phyloP scores from a whole-genome alignment of 805 yeast species.

The Priceomyces medius region DNA sequence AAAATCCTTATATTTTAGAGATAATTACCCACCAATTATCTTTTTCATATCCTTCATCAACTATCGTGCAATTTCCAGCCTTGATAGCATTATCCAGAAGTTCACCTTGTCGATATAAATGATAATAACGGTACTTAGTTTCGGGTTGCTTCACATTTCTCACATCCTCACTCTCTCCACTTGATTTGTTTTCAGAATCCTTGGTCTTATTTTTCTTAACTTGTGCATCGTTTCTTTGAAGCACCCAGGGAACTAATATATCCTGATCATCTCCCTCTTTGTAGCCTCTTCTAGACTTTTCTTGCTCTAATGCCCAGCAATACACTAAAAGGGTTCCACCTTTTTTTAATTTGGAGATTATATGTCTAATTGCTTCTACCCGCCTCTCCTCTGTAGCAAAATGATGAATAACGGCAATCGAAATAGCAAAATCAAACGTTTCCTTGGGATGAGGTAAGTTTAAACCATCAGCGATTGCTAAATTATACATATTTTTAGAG shows the following conservation, averaged over 20 bases:
- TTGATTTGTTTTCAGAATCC: slow-evolving; percentile 10
- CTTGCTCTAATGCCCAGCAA: slow-evolving; percentile 97
- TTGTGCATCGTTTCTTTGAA: slow-evolving; percentile 37
- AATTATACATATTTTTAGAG: slow-evolving; percentile 44
- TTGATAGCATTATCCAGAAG: slow-evolving; percentile 61
- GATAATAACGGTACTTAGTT: slow-evolving; percentile 84
- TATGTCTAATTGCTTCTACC: slow-evolving; percentile 67
- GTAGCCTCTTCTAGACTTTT: slow-evolving; percentile 83
- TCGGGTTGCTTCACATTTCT: slow-evolving; percentile 22
- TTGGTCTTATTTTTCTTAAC: slow-evolving; percentile 10
- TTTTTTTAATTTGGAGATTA: slow-evolving; percentile 53
- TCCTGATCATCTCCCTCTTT: slow-evolving; percentile 91
- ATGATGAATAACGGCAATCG: slow-evolving; percentile 95
- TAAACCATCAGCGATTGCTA: slow-evolving; percentile 81
- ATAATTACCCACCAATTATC: slow-evolving; percentile 85
- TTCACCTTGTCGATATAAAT: slow-evolving; percentile 82
- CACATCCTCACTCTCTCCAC: slow-evolving; percentile 16
- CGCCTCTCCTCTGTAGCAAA: slow-evolving; percentile 84
- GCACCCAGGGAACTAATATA: slow-evolving; percentile 94
- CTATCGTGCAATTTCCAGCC: slow-evolving; percentile 68
- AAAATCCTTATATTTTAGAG: slow-evolving; percentile 12
- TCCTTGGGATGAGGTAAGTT: slow-evolving; percentile 38
- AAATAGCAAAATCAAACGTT: slow-evolving; percentile 79
- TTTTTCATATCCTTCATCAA: slow-evolving; percentile 79
- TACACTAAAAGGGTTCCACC: slow-evolving; percentile 78